Evolutionary conservation across 2,329 filamentous ascomycete species (phyloP).

Genomic region (Ceratocystis papillata): DNA sequence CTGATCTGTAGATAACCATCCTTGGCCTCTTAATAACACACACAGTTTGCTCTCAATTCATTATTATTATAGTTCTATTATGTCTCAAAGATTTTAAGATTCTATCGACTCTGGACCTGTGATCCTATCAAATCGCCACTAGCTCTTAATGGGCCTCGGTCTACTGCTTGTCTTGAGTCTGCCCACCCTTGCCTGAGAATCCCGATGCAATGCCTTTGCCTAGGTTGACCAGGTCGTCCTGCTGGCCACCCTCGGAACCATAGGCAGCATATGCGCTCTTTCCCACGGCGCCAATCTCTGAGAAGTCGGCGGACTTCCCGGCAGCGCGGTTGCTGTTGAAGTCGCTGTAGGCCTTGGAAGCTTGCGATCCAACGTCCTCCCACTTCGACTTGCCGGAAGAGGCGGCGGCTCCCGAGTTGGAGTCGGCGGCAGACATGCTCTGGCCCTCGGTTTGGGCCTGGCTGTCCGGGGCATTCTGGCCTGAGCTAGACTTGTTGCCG

Average conservation of each 20-base stretch:
- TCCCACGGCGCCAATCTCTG: slow-evolving; percentile 25
- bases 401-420: not conserved
- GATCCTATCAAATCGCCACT: not conserved
- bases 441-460: not conserved
- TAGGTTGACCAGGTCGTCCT: slow-evolving; percentile 24
- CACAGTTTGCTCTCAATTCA: too few species aligned
- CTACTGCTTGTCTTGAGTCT: slow-evolving; percentile 11
- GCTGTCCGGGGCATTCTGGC: slow-evolving; percentile 15
- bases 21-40: too few species aligned
- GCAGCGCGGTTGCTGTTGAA: slow-evolving; percentile 22
- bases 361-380: slow-evolving; percentile 23
- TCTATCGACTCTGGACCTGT: not conserved
- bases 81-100: too few species aligned
- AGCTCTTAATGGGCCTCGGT: not conserved
- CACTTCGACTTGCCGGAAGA: slow-evolving; percentile 16
- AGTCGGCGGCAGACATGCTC: slow-evolving; percentile 3
- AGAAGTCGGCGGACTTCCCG: slow-evolving; percentile 25
- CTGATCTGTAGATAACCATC: too few species aligned
- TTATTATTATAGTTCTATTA: too few species aligned
- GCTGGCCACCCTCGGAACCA: slow-evolving; percentile 25
- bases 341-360: slow-evolving; percentile 23
- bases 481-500: slow-evolving; percentile 12
- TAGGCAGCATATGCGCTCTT: slow-evolving; percentile 30
- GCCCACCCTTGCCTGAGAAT: slow-evolving; percentile 14
- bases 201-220: slow-evolving; percentile 23